phyloP scores from a whole-genome alignment of 306 rosid genomes.

The Heteromeles arbutifolia region DNA sequence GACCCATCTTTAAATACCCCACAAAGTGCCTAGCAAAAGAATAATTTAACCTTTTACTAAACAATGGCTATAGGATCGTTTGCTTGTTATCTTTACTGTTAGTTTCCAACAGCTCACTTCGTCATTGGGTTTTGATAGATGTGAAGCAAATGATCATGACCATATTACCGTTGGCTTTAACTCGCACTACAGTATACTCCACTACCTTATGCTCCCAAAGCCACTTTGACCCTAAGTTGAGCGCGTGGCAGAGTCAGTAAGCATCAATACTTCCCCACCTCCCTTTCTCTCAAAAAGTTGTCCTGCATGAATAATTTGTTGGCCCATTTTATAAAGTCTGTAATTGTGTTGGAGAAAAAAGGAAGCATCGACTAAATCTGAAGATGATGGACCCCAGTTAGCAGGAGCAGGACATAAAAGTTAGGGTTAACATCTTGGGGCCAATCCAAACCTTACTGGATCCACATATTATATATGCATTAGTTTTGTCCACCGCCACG shows the following conservation, averaged over 20 bases:
- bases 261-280: not conserved
- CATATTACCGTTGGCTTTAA: conserved; percentile 1
- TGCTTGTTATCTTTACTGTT: not conserved
- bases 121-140: not conserved
- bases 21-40: not conserved
- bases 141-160: not conserved
- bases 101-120: not conserved
- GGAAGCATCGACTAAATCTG: not conserved
- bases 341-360: conserved; percentile 9
- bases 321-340: not conserved
- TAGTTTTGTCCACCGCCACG: not conserved
- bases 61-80: not conserved
- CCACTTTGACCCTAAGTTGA: not conserved
- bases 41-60: not conserved
- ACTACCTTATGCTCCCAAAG: not conserved
- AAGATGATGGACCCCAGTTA: not conserved
- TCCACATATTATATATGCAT: not conserved
- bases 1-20: not conserved
- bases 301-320: not conserved
- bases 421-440: conserved; percentile 6
- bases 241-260: not conserved
- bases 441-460: not conserved
- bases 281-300: not conserved
- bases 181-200: not conserved
- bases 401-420: not conserved